Conservation (phyloP, 2,329 filamentous ascomycete genomes). For the Penicillium sp. region DNA sequence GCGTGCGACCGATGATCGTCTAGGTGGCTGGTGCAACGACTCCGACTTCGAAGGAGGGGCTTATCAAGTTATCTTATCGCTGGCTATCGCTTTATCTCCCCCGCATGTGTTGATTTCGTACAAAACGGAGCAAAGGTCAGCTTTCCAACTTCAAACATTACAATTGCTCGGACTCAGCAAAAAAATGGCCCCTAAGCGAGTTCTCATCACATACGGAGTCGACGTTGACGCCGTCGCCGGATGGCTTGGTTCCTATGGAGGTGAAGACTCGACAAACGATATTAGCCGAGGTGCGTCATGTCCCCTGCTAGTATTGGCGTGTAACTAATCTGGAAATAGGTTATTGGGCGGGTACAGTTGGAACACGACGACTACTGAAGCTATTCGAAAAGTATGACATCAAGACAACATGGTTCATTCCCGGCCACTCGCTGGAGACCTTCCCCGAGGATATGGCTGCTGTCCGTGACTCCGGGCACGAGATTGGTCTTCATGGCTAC, state of each 20-base stretch:
- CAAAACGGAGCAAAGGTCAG: constrained; percentile 7
- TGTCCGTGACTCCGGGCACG: constrained; percentile 68
- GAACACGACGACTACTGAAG: constrained; percentile 69
- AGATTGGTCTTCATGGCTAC: constrained; percentile 73
- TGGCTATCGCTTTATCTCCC: constrained; percentile 15
- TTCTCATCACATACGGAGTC: constrained; percentile 39
- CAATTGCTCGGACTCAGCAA: not conserved
- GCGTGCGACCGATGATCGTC: not conserved
- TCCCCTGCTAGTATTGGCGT: not conserved
- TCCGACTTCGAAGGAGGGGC: constrained; percentile 19
- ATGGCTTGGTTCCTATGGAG: constrained; percentile 43
- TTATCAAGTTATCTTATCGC: not conserved
- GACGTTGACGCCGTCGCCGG: constrained; percentile 44
- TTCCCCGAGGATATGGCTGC: constrained; percentile 69
- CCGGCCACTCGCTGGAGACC: constrained; percentile 67
- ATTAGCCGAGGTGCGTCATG: constrained; percentile 37
- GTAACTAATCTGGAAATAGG: constrained; percentile 43
- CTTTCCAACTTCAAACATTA: not conserved
- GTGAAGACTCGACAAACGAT: constrained; percentile 42
- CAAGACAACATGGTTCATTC: constrained; percentile 71
- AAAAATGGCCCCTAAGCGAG: constrained; percentile 34
- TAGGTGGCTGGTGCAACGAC: not conserved
- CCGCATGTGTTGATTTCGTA: constrained; percentile 22
- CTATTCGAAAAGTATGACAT: constrained; percentile 75
- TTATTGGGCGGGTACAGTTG: constrained; percentile 71